Evolutionary conservation across 768 basidiomycete genomes (phyloP).

Genomic region (Nidularia pulvinata): DNA sequence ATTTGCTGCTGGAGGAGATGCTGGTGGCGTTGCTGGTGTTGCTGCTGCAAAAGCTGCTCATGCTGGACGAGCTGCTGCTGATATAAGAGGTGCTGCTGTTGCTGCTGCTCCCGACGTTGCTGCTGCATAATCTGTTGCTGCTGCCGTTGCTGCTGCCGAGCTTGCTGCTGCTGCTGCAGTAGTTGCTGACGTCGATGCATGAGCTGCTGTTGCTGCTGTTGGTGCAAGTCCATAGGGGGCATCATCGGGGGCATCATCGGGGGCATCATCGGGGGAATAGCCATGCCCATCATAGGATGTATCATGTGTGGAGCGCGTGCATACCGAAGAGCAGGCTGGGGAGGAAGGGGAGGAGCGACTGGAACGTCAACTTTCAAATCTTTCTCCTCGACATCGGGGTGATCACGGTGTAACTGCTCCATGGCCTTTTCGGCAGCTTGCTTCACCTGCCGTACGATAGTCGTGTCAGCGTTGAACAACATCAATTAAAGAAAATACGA

Average conservation of each 20-base stretch:
- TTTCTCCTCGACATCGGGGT: constrained; percentile 64
- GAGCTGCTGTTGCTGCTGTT: not conserved
- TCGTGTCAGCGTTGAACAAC: too few relatives aligned
- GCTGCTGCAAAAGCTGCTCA: not conserved
- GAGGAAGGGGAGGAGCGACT: constrained; percentile 18
- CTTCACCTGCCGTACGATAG: constrained; percentile 46
- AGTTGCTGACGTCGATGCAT: not conserved
- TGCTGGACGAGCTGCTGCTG: not conserved
- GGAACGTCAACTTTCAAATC: constrained; percentile 70
- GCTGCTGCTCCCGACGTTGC: too few relatives aligned
- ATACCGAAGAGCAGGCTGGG: not conserved
- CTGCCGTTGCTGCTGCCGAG: not conserved
- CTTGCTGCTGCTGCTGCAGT: not conserved
- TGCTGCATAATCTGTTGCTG: not conserved
- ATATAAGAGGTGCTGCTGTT: too few relatives aligned
- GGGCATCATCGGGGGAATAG: not conserved
- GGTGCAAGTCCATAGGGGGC: too few relatives aligned
- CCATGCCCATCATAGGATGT: too few relatives aligned
- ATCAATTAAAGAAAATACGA: too few relatives aligned
- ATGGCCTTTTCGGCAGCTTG: constrained; percentile 65
- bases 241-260: not conserved
- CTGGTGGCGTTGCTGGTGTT: not conserved
- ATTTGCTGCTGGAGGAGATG: too few relatives aligned
- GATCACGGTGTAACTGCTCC: constrained; percentile 54
- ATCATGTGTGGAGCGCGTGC: not conserved